These are phyloP conservation scores for Avena eriantha DNA, from an alignment of 176 grass and related monocot species.

Conservation along the genomic window DNA sequence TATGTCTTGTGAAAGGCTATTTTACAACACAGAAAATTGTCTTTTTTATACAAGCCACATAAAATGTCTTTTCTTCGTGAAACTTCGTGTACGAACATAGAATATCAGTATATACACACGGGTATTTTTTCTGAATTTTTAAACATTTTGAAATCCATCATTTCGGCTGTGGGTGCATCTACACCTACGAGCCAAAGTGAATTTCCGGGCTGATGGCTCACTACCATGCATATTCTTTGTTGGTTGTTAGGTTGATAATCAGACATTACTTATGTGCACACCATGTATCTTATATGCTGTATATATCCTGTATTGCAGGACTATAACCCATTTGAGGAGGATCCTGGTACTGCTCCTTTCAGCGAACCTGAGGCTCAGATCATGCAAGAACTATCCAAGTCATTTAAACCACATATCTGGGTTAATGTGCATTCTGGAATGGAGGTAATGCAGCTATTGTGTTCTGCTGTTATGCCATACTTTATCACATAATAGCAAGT, in stretches of 20 bases:
- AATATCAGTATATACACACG: too few species aligned
- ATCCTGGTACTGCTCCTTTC: conserved; percentile 84
- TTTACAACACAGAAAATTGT: too few species aligned
- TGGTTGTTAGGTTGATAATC: conserved; percentile 15
- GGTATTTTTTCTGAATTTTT: too few species aligned
- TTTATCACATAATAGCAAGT: not conserved
- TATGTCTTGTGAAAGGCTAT: too few species aligned
- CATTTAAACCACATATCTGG: conserved; percentile 98
- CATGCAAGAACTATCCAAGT: conserved; percentile 79
- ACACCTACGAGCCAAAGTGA: too few species aligned
- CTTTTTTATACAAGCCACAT: too few species aligned
- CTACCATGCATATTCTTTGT: conserved; percentile 15
- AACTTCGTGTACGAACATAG: too few species aligned
- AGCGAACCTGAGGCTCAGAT: conserved; percentile 97
- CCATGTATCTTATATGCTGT: not conserved
- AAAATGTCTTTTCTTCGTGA: too few species aligned
- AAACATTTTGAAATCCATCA: too few species aligned
- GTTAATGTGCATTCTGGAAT: conserved; percentile 97
- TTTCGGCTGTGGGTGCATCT: too few species aligned
- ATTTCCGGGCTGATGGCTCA: not conserved
- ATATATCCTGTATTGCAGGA: conserved; percentile 63
- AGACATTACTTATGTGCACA: not conserved
- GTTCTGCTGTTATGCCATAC: conserved; percentile 22
- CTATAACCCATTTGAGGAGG: conserved; percentile 94
- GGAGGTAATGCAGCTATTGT: conserved; percentile 65